phyloP scores from a whole-genome alignment of 306 rosid genomes.

The Crotalaria pallida region DNA sequence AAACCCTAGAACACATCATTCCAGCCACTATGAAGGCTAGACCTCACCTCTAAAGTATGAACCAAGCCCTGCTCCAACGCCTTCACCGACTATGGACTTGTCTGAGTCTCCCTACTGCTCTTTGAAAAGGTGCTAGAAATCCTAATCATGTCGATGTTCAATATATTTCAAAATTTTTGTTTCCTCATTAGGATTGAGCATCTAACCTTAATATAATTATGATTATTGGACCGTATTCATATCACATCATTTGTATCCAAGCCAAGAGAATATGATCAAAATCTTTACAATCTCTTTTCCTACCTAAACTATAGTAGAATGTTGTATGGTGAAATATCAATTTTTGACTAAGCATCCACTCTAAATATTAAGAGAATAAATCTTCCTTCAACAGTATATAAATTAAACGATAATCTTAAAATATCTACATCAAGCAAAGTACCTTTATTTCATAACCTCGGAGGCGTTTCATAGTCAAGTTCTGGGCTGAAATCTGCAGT shows the following conservation, averaged over 20 bases:
- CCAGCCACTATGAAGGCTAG: no score
- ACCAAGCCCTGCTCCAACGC: no score
- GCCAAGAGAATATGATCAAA: no score
- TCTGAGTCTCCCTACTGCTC: no score
- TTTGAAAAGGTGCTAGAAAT: no score
- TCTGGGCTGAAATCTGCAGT: slow-evolving; percentile 70
- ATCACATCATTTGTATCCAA: not conserved
- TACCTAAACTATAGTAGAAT: not conserved
- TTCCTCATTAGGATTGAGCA: not conserved
- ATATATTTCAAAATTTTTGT: no score
- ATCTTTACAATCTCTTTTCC: no score
- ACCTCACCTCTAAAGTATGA: no score
- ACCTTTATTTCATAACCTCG: slow-evolving; percentile 93
- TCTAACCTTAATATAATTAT: not conserved
- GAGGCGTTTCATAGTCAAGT: slow-evolving; percentile 79
- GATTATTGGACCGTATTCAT: not conserved
- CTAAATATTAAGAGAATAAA: not conserved
- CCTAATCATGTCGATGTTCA: no score
- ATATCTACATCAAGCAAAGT: not conserved
- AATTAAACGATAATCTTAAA: not conserved
- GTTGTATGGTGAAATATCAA: not conserved
- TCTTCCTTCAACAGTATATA: not conserved
- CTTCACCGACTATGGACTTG: no score
- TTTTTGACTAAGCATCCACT: not conserved
- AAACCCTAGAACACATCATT: no score